Evolutionary conservation across 345 rosid genomes (phyloP).

Genomic region (Aegle marmelos): DNA sequence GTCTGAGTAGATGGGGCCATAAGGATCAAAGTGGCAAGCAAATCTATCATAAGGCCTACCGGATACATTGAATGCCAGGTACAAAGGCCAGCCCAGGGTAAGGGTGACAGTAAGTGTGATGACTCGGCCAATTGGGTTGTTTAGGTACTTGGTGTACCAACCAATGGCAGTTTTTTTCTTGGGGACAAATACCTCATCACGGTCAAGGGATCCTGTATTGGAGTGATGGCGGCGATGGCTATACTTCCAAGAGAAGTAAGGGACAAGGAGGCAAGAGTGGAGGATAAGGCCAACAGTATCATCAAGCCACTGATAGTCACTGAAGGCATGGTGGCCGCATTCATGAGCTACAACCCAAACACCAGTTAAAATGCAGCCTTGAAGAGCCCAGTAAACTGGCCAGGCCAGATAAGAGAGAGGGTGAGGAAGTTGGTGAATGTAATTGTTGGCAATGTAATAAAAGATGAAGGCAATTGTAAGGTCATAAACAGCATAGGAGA

Average conservation of each 20-base stretch:
- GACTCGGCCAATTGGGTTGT: slow-evolving; percentile 71
- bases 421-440: slow-evolving; percentile 51
- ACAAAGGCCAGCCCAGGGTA: slow-evolving; percentile 81
- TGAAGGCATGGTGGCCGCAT: slow-evolving; percentile 96
- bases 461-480: slow-evolving; percentile 50
- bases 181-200: slow-evolving; percentile 89
- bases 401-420: slow-evolving; percentile 65
- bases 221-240: slow-evolving; percentile 97
- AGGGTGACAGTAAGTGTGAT: slow-evolving; percentile 46
- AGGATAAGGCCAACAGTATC: slow-evolving; percentile 77
- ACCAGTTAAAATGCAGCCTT: slow-evolving; percentile 74
- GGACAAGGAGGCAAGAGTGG: slow-evolving; percentile 80
- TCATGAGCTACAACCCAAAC: slow-evolving; percentile 93
- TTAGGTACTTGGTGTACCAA: slow-evolving; percentile 66
- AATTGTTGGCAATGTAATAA: slow-evolving; percentile 53
- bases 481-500: slow-evolving; percentile 64
- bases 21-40: slow-evolving; percentile 72
- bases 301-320: slow-evolving; percentile 86
- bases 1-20: slow-evolving; percentile 72
- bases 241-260: slow-evolving; percentile 90
- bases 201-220: slow-evolving; percentile 76
- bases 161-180: slow-evolving; percentile 42
- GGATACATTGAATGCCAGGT: slow-evolving; percentile 74
- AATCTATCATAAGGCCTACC: slow-evolving; percentile 71
- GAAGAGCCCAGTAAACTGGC: slow-evolving; percentile 78